phyloP scores from a whole-genome alignment of 495 filamentous ascomycete species.

The Geopyxis carbonaria region DNA sequence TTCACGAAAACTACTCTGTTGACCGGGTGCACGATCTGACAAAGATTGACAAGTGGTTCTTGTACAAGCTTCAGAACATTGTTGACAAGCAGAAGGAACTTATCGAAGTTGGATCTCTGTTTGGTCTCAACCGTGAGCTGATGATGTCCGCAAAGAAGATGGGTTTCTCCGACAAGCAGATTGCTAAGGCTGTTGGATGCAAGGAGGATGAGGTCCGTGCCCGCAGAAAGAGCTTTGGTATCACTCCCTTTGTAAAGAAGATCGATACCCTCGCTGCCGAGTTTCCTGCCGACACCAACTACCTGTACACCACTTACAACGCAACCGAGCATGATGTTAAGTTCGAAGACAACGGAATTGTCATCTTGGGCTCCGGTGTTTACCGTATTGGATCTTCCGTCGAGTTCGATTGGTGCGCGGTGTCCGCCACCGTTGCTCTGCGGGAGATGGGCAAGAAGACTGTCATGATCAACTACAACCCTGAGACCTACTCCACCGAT shows the following conservation, averaged over 20 bases:
- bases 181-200: slow-evolving; percentile 66
- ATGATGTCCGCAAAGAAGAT: slow-evolving; percentile 86
- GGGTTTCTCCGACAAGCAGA: slow-evolving; percentile 93
- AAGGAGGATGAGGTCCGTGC: slow-evolving; percentile 83
- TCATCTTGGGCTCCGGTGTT: slow-evolving; percentile 84
- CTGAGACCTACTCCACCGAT: slow-evolving; percentile 78
- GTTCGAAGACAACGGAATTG: slow-evolving; percentile 81
- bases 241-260: slow-evolving; percentile 86
- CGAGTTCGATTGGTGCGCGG: slow-evolving; percentile 98
- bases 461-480: slow-evolving; percentile 95
- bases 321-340: slow-evolving; percentile 86
- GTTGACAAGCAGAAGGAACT: slow-evolving; percentile 77
- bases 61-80: slow-evolving; percentile 94
- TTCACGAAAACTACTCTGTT: slow-evolving; percentile 86
- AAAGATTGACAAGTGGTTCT: slow-evolving; percentile 94
- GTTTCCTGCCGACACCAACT: slow-evolving; percentile 95
- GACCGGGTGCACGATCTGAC: slow-evolving; percentile 80
- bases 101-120: slow-evolving; percentile 71
- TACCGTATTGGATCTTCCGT: slow-evolving; percentile 96
- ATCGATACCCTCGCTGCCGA: slow-evolving; percentile 94
- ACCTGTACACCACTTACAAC: slow-evolving; percentile 97
- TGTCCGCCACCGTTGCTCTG: slow-evolving; percentile 77
- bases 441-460: slow-evolving; percentile 89
- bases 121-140: slow-evolving; percentile 70
- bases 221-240: slow-evolving; percentile 65